Percentiles rank a stretch among this genome's conserved stretches.
These are phyloP conservation scores for Cryptococcus sp. DNA, from an alignment of 1,284 basidiomycete species.

Conservation along the genomic window DNA sequence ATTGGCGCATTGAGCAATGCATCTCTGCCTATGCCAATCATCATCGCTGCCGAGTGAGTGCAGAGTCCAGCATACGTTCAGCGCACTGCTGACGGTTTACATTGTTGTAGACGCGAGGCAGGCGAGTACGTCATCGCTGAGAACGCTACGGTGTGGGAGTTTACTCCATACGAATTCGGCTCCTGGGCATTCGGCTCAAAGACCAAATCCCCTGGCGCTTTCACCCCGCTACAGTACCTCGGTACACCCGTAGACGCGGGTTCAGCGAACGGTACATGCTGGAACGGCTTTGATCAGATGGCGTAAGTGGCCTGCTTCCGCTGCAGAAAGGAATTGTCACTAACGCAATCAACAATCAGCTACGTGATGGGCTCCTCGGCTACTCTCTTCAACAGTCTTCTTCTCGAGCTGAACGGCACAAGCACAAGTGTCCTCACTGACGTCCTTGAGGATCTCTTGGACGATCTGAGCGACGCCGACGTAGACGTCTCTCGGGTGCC, in stretches of 20 bases:
- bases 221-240: conserved; percentile 50
- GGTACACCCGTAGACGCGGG: conserved; percentile 49
- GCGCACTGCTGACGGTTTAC: conserved; percentile 1
- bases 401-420: conserved; percentile 39
- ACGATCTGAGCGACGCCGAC: conserved; percentile 40
- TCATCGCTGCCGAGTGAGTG: conserved; percentile 55
- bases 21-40: conserved; percentile 52
- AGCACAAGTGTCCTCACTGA: conserved; percentile 38
- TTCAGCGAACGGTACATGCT: conserved; percentile 46
- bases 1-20: conserved; percentile 36
- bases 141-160: conserved; percentile 57
- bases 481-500: conserved; percentile 56
- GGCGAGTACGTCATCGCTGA: conserved; percentile 52
- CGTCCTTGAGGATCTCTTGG: conserved; percentile 47
- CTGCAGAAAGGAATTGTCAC: neutral
- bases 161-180: conserved; percentile 57
- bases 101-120: conserved; percentile 47
- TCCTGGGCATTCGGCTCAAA: conserved; percentile 53
- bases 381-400: conserved; percentile 50
- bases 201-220: conserved; percentile 44
- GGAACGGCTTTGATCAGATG: conserved; percentile 52
- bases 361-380: conserved; percentile 55
- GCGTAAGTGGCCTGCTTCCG: conserved; percentile 35
- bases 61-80: neutral
- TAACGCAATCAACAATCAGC: conserved; percentile 17